Percentiles rank a stretch among this genome's conserved stretches.
Conservation (phyloP, 345 rosid genomes). For the Citrus reticulata region DNA sequence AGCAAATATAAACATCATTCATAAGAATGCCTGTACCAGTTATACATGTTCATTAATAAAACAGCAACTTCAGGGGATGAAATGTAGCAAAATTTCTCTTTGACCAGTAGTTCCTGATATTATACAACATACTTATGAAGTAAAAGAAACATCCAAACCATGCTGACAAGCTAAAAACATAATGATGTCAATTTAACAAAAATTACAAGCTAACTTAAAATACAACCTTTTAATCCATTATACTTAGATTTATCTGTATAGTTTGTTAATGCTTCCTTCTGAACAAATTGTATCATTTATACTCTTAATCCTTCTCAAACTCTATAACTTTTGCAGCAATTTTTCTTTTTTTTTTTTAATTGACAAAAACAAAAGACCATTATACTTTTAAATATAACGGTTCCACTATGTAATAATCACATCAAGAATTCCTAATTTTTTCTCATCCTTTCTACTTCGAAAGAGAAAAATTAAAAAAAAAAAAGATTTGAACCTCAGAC, state of each 20-base stretch:
- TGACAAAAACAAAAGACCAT: no score
- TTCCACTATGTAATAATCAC: not conserved
- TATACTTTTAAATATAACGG: not conserved
- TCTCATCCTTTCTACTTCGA: not conserved
- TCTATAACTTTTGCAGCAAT: not conserved
- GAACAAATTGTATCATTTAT: not conserved
- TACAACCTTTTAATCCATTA: not conserved
- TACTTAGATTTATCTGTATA: not conserved
- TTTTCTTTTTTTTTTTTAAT: no score
- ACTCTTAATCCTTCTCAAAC: not conserved
- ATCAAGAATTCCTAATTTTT: not conserved
- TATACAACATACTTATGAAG: not conserved
- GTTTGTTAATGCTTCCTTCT: not conserved
- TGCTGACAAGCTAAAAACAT: not conserved
- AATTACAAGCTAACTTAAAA: not conserved
- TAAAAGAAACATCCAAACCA: not conserved
- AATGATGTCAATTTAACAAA: not conserved
- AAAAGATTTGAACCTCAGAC: not conserved
- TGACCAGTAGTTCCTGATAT: not conserved
- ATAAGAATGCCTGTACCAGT: not conserved
- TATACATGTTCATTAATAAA: not conserved
- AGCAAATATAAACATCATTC: not conserved
- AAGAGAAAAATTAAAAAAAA: no score
- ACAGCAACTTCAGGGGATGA: not conserved
- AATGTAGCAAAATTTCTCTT: not conserved